Percentiles rank a stretch among this genome's conserved stretches.
These are phyloP conservation scores for Amanita muscaria DNA, from an alignment of 768 basidiomycete genomes.

Conservation along the genomic window DNA sequence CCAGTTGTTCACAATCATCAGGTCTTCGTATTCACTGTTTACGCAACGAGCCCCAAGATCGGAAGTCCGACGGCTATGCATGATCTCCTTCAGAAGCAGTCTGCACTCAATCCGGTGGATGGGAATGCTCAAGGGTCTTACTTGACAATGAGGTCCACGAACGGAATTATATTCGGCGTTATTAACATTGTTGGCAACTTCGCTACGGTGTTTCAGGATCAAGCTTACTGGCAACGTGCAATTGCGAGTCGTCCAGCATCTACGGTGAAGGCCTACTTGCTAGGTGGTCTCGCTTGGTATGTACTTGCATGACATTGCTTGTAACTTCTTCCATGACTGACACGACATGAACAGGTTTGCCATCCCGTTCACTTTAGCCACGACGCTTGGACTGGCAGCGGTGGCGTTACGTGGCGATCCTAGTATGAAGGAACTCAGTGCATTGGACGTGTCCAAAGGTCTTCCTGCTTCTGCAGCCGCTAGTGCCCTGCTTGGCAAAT, in stretches of 20 bases:
- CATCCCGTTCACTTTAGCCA: slow-evolving; percentile 82
- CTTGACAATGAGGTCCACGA: slow-evolving; percentile 66
- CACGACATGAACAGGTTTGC: slow-evolving; percentile 62
- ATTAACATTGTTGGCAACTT: slow-evolving; percentile 88
- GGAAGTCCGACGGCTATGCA: slow-evolving; percentile 77
- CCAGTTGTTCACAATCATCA: slow-evolving; percentile 14
- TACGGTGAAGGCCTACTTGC: slow-evolving; percentile 86
- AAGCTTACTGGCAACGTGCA: slow-evolving; percentile 89
- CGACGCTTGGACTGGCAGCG: slow-evolving; percentile 80
- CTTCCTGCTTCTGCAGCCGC: slow-evolving; percentile 82
- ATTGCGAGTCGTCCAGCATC: slow-evolving; percentile 78
- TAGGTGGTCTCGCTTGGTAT: slow-evolving; percentile 84
- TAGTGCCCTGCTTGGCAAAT: slow-evolving; percentile 68
- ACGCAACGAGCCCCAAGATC: slow-evolving; percentile 70
- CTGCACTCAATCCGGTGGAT: slow-evolving; percentile 46
- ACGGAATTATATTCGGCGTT: slow-evolving; percentile 78
- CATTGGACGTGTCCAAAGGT: slow-evolving; percentile 78
- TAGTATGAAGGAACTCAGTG: slow-evolving; percentile 37
- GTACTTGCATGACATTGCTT: too few species aligned
- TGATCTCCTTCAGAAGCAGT: slow-evolving; percentile 56
- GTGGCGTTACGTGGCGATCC: slow-evolving; percentile 66
- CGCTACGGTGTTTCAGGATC: slow-evolving; percentile 45
- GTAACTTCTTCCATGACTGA: background rate
- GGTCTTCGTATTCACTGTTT: slow-evolving; percentile 67
- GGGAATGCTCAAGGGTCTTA: slow-evolving; percentile 87